These are phyloP conservation scores for Nitzschia inconspicua DNA, from an alignment of 108 stramenopile species.

Conservation along the genomic window DNA sequence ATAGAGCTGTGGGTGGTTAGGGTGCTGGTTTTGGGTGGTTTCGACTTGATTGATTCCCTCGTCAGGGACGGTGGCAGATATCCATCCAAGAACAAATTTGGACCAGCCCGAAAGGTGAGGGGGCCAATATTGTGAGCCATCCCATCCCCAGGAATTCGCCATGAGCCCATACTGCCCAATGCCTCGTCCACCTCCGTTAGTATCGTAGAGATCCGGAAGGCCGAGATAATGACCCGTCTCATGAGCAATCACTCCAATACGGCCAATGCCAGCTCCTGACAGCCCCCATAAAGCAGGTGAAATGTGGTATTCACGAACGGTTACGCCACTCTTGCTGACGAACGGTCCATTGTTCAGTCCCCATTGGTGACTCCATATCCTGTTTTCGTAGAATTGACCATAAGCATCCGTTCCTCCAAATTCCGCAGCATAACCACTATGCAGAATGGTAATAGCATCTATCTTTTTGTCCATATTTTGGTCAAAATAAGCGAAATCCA, in stretches of 20 bases:
- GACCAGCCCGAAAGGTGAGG: conserved; percentile 40
- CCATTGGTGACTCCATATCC: conserved; percentile 14
- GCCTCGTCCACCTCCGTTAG: conserved; percentile 24
- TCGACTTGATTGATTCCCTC: conserved; percentile 17
- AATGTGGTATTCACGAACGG: conserved; percentile 35
- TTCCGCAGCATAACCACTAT: conserved; percentile 78
- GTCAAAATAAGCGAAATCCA: conserved; percentile 30
- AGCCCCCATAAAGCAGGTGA: conserved; percentile 30
- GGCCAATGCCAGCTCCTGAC: conserved; percentile 10
- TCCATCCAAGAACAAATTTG: conserved; percentile 50
- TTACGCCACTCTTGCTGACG: conserved; percentile 20
- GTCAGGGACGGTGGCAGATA: conserved; percentile 6
- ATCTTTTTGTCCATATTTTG: conserved; percentile 35
- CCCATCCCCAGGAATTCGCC: conserved; percentile 37
- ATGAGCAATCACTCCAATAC: conserved; percentile 28
- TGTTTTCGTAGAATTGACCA: neutral
- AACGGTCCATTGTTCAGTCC: conserved; percentile 13
- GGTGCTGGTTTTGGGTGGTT: conserved; percentile 1
- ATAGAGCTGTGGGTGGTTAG: conserved; percentile 5
- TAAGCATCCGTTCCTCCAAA: conserved; percentile 48
- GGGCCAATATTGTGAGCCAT: conserved; percentile 29
- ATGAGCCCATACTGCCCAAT: conserved; percentile 33
- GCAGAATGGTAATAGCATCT: conserved; percentile 62
- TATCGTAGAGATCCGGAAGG: conserved; percentile 34
- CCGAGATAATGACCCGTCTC: conserved; percentile 25